Percentiles rank a stretch among this genome's conserved stretches.
These are phyloP conservation scores for Penicillium capsulatum DNA, from an alignment of 2,329 filamentous ascomycete genomes.

Conservation along the genomic window DNA sequence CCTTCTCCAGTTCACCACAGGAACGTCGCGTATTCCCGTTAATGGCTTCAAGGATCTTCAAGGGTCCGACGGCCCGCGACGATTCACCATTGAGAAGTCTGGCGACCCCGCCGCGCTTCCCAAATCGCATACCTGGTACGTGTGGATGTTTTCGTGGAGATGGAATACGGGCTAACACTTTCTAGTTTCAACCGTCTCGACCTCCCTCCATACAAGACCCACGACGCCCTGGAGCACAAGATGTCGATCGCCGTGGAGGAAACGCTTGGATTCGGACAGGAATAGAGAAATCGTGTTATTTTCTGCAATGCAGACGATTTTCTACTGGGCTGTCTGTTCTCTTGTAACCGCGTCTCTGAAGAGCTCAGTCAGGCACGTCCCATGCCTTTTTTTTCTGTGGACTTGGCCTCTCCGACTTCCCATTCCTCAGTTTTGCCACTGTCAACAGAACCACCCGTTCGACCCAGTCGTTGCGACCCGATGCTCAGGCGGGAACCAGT, in stretches of 20 bases:
- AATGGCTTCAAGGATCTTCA: slow-evolving; percentile 99
- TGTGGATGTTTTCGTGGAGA: slow-evolving; percentile 20
- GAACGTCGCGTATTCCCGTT: slow-evolving; percentile 95
- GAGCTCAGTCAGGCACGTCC: slow-evolving; percentile 1
- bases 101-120: slow-evolving; percentile 86
- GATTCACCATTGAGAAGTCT: slow-evolving; percentile 97
- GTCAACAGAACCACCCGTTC: background rate
- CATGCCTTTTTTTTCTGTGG: too few relatives aligned
- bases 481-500: slow-evolving; percentile 2
- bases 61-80: slow-evolving; percentile 87
- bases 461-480: background rate
- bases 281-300: slow-evolving; percentile 54
- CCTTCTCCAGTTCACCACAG: slow-evolving; percentile 92
- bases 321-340: background rate
- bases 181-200: slow-evolving; percentile 93
- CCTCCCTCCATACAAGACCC: slow-evolving; percentile 83
- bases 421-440: too few relatives aligned
- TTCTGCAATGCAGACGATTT: slow-evolving; percentile 5
- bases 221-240: slow-evolving; percentile 82
- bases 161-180: slow-evolving; percentile 19
- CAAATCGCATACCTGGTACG: slow-evolving; percentile 96
- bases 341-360: background rate
- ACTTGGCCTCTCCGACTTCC: too few relatives aligned
- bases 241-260: slow-evolving; percentile 96
- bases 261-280: slow-evolving; percentile 97